These are phyloP conservation scores for Sonneratia alba DNA, from an alignment of 345 rosid genomes.

Conservation along the genomic window DNA sequence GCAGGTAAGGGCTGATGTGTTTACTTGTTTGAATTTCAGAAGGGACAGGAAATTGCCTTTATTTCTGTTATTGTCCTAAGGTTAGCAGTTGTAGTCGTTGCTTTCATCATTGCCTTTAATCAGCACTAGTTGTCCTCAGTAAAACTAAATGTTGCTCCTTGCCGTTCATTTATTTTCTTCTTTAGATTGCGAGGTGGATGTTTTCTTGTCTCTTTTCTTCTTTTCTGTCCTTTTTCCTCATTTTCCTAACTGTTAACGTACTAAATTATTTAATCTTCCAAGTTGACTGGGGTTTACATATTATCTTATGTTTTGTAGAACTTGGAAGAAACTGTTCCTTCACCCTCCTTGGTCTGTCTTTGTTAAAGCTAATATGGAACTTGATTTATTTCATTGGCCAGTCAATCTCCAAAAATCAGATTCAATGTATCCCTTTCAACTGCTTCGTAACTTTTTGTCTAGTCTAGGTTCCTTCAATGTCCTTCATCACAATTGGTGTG, in stretches of 20 bases:
- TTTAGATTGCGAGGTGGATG: background rate
- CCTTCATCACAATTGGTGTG: background rate
- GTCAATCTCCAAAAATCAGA: background rate
- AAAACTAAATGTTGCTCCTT: background rate
- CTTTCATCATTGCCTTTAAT: background rate
- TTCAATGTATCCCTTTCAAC: background rate
- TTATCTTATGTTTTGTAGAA: background rate
- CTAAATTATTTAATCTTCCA: background rate
- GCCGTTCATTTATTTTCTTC: background rate
- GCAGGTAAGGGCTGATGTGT: constrained; percentile 43
- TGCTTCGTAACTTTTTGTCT: background rate
- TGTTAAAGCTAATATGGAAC: background rate
- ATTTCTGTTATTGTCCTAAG: background rate
- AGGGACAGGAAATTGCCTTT: background rate
- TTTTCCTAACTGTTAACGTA: background rate
- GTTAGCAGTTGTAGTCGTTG: background rate
- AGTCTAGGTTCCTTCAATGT: background rate
- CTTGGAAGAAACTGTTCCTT: background rate
- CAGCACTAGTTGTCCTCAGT: background rate
- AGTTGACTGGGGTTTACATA: background rate
- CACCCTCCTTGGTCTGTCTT: background rate
- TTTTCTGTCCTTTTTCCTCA: background rate
- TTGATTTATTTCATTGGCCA: background rate
- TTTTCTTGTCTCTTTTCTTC: background rate
- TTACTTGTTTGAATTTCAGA: background rate